A percentile compares a stretch with the other conserved stretches of the same genome.
These are phyloP conservation scores for Gremmenia infestans DNA, from an alignment of 2,329 filamentous ascomycete genomes.

Conservation along the genomic window DNA sequence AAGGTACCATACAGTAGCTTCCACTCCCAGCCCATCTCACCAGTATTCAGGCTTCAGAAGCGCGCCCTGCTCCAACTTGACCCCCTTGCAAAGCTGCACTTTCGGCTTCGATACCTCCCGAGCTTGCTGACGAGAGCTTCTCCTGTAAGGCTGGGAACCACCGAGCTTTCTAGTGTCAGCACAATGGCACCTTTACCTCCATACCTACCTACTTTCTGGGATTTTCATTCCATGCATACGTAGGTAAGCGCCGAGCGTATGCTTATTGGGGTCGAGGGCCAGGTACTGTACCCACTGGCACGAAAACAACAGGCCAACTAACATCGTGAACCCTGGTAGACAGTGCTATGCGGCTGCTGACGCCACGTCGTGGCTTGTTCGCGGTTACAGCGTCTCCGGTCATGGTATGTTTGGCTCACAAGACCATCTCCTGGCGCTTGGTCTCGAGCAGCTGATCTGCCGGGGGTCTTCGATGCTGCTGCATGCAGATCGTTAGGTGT, in stretches of 20 bases:
- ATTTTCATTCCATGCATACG: too few species aligned
- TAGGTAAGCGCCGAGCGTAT: too few species aligned
- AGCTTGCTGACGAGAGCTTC: not conserved
- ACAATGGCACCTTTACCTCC: too few species aligned
- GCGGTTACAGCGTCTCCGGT: constrained; percentile 1
- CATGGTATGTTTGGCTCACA: constrained; percentile 2
- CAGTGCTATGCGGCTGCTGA: not conserved
- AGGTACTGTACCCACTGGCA: not conserved
- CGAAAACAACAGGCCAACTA: not conserved
- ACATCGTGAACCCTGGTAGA: too few species aligned
- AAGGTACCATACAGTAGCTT: too few species aligned
- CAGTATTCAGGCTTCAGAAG: too few species aligned
- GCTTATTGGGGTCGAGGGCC: too few species aligned
- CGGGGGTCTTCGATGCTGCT: not conserved
- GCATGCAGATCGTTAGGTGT: not conserved
- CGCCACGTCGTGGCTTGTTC: not conserved
- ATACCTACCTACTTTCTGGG: too few species aligned
- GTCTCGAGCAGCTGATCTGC: not conserved
- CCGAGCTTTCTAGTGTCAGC: too few species aligned
- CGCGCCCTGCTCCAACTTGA: not conserved
- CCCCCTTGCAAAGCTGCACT: not conserved
- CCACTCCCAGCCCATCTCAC: too few species aligned
- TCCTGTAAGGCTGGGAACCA: not conserved
- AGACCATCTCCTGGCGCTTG: not conserved
- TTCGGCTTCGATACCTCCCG: not conserved